Evolutionary conservation across 768 basidiomycete species (phyloP), one percentile per base, ranked within the genome.

Genomic region (Amylocystis lapponica): DNA sequence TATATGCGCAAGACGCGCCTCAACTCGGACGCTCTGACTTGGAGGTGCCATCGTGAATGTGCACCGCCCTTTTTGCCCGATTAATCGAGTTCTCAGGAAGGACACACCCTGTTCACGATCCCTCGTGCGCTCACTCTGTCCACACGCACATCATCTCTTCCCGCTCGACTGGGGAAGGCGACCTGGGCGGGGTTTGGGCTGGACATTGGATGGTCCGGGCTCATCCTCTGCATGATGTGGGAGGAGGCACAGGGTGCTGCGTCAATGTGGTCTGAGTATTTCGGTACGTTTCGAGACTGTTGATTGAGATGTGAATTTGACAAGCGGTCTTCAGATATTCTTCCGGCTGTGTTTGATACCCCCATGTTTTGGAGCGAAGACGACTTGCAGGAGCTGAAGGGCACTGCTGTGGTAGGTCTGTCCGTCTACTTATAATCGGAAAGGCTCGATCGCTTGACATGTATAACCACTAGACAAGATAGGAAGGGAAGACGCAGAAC

Each of bases 201-300:
- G 45, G 70, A 83, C 39, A 64, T 75, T 43, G 83, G 91, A 7
- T 99, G 96, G 96, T 69, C 75, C 1, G 85, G 86, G 3, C 66
- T 97, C 34, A 97, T 99, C 46, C 69, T 98, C 29, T 88, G 83
- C 50, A 85, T 99, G 81, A 90, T 98, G 86, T 96, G 89, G 87
- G 96, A 99, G 63, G 77, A 76, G 41, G 75, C 81, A 3, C 72
- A 72, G 49, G 80, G 81, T 1, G 44, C 66, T 3, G 56, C 68
- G 16, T 85, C 88, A 36, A 78, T 66, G 41, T 89, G 91, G 92
- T 55, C 60, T 5, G 69, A 69, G 9, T 95, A 94, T 64, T 68
- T 94, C 11, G 66, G 88, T 88, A 44, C 36, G 77, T 62, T 12
- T 12, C 10, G 13, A 17, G 6, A 14, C n/a, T 26, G 22, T 34